A percentile compares a stretch with the other conserved stretches of the same genome.
Evolutionary conservation across 768 basidiomycete genomes (phyloP).

Genomic region (Lentinula lateritia): DNA sequence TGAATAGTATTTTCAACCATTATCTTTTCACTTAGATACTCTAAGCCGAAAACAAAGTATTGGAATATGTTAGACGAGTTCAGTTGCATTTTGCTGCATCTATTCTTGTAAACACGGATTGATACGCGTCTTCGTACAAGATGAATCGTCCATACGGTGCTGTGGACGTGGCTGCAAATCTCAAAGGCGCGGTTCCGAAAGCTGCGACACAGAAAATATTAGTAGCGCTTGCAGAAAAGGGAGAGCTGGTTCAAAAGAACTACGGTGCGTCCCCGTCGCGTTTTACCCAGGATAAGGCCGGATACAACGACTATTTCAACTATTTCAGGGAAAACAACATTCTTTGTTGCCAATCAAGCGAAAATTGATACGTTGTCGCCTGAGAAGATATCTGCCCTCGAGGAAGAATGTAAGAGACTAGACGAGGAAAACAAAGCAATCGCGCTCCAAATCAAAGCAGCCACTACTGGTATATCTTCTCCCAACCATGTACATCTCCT

Average conservation of each 20-base stretch:
- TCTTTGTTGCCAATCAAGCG: conserved; percentile 83
- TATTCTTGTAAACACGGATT: not conserved
- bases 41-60: conserved; percentile 67
- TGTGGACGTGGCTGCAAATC: conserved; percentile 86
- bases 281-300: no score
- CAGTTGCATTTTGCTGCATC: not conserved
- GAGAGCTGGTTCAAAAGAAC: conserved; percentile 72
- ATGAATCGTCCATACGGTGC: conserved; percentile 47
- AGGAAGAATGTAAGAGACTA: conserved; percentile 48
- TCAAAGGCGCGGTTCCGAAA: conserved; percentile 87
- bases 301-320: conserved; percentile 6
- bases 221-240: conserved; percentile 76
- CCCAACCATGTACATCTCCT: not conserved
- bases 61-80: conserved; percentile 73
- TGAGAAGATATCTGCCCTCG: conserved; percentile 55
- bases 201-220: conserved; percentile 82
- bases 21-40: not conserved
- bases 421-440: conserved; percentile 57
- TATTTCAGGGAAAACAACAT: conserved; percentile 67
- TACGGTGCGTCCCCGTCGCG: conserved; percentile 50
- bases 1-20: not conserved
- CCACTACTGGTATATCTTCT: conserved; percentile 35
- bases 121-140: conserved; percentile 1
- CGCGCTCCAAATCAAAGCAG: conserved; percentile 43
- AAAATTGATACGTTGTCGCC: conserved; percentile 60